Conservation (phyloP, 768 basidiomycete species). For the Auricularia heimuer region DNA sequence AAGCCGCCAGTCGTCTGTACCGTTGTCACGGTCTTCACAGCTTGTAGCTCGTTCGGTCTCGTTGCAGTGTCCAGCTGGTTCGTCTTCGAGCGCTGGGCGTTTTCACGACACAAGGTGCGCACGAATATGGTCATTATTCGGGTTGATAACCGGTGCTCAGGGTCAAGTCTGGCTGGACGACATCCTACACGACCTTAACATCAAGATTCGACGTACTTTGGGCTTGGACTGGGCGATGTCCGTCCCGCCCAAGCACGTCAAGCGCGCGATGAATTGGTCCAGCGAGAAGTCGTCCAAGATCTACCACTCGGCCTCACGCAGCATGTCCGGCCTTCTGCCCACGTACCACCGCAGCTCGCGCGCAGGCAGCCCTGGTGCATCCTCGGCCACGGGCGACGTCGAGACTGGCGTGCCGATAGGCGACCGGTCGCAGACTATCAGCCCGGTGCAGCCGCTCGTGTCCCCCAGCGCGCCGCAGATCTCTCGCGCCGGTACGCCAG, state of each 20-base stretch:
- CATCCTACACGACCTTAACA: constrained; percentile 36
- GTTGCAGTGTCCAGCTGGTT: constrained; percentile 67
- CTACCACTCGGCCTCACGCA: neutral
- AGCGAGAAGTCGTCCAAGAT: neutral
- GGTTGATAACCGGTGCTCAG: neutral
- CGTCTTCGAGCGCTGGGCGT: constrained; percentile 58
- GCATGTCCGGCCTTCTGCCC: neutral
- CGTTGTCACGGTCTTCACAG: constrained; percentile 67
- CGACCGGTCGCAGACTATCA: neutral
- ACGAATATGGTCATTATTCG: neutral
- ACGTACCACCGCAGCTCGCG: neutral
- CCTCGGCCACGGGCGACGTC: neutral
- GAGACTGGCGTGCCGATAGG: neutral
- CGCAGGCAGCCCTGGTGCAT: neutral
- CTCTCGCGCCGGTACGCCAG: neutral
- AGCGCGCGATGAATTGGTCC: neutral
- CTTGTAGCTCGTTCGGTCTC: constrained; percentile 62
- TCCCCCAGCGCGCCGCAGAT: neutral
- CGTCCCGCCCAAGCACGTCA: constrained; percentile 3
- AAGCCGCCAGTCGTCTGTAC: constrained; percentile 55
- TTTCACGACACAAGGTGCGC: constrained; percentile 36
- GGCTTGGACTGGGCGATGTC: constrained; percentile 16
- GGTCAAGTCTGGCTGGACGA: constrained; percentile 66
- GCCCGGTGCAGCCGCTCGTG: neutral
- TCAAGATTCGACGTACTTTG: constrained; percentile 19